Evolutionary conservation across 352 stramenopile species (phyloP).

Genomic region (Elongisporangium undulatum): DNA sequence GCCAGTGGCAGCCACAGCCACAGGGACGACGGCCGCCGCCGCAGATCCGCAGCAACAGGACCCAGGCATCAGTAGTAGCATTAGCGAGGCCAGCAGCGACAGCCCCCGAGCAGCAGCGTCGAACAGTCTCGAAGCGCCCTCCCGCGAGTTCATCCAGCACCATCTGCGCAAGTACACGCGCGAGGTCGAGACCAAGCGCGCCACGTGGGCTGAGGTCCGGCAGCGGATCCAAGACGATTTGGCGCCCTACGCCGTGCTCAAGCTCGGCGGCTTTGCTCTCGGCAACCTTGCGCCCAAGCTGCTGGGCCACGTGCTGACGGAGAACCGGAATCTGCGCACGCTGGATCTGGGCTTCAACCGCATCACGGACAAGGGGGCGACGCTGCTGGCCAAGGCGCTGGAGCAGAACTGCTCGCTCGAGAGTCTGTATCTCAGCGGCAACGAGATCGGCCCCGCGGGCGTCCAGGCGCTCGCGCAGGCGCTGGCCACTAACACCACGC

Average conservation of each 20-base stretch:
- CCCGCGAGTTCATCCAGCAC: constrained; percentile 60
- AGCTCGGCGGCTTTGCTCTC: constrained; percentile 76
- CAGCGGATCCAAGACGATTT: constrained; percentile 51
- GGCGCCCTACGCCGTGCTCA: constrained; percentile 56
- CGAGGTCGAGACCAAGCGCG: constrained; percentile 22
- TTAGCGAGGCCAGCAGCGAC: background rate
- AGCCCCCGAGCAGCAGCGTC: background rate
- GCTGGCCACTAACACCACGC: constrained; percentile 48
- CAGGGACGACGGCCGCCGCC: background rate
- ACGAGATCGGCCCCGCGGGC: constrained; percentile 66
- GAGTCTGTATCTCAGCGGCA: constrained; percentile 76
- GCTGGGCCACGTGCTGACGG: constrained; percentile 47
- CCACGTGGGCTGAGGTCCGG: constrained; percentile 29
- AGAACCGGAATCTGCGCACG: constrained; percentile 37
- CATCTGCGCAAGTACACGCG: constrained; percentile 52
- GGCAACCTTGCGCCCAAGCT: constrained; percentile 58
- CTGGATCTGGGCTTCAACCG: constrained; percentile 80
- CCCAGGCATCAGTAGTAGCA: background rate
- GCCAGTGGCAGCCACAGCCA: constrained; percentile 8
- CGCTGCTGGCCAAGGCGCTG: constrained; percentile 48
- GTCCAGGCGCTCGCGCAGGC: constrained; percentile 40
- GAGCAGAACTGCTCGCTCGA: constrained; percentile 58
- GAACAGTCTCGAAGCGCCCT: constrained; percentile 12
- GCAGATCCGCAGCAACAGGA: background rate
- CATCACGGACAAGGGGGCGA: constrained; percentile 64